A percentile compares a stretch with the other conserved stretches of the same genome.
These are phyloP conservation scores for Glebionis coronaria DNA, from an alignment of 129 eudicot species.

Conservation along the genomic window DNA sequence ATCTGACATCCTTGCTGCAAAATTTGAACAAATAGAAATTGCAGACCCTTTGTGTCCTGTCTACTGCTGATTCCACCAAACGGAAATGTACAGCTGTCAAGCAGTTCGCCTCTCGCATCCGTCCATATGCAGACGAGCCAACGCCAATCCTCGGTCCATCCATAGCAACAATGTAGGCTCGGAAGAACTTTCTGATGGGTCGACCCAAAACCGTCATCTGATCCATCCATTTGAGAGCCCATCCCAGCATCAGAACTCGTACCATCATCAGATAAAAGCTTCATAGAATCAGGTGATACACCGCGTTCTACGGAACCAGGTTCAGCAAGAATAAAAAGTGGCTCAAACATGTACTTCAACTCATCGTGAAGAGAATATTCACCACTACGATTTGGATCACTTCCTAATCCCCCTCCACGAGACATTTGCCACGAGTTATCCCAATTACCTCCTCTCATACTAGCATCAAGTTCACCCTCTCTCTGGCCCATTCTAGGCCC, in stretches of 20 bases:
- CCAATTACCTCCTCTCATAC: constrained; percentile 72
- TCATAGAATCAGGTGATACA: constrained; percentile 60
- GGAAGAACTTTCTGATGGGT: constrained; percentile 65
- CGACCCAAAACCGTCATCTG: constrained; percentile 68
- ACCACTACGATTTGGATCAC: constrained; percentile 51
- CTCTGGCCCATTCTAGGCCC: constrained; percentile 69
- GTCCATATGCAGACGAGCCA: constrained; percentile 99
- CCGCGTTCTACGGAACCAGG: constrained; percentile 90
- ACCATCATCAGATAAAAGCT: constrained; percentile 70
- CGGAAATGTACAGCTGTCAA: constrained; percentile 87
- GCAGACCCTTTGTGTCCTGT: constrained; percentile 97
- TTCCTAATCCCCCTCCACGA: constrained; percentile 60
- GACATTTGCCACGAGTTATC: constrained; percentile 94
- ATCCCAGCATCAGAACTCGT: constrained; percentile 66
- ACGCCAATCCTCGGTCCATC: constrained; percentile 99
- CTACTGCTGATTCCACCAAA: constrained; percentile 97
- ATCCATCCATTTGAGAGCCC: constrained; percentile 58
- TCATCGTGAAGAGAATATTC: constrained; percentile 66
- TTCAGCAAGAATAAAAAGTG: constrained; percentile 90
- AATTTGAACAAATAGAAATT: constrained; percentile 85
- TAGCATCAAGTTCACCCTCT: constrained; percentile 79
- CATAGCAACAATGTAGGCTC: constrained; percentile 93
- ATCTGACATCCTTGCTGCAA: constrained; percentile 96
- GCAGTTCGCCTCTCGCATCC: constrained; percentile 92
- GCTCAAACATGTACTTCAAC: constrained; percentile 81